Conservation (phyloP, 805 yeast species). For the Komagataella phaffii region DNA sequence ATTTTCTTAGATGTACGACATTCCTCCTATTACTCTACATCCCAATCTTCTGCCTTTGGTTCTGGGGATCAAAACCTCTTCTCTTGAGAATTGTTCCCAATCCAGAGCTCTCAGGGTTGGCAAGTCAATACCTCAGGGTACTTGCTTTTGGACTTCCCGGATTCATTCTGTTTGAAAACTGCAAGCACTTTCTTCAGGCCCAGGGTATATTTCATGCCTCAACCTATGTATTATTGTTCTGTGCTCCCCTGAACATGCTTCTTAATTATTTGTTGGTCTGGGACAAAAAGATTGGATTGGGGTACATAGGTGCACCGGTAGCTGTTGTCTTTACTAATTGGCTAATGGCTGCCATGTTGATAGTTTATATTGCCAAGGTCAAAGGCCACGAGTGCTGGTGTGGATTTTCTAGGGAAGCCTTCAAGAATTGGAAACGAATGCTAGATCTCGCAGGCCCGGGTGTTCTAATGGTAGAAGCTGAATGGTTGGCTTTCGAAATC, state of each 20-base stretch:
- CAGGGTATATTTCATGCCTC: conserved; percentile 76
- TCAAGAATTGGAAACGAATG: conserved; percentile 51
- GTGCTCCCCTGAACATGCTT: conserved; percentile 64
- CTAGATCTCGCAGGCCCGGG: conserved; percentile 58
- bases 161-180: conserved; percentile 46
- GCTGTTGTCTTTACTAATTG: conserved; percentile 62
- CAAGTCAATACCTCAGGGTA: conserved; percentile 42
- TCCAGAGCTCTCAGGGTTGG: conserved; percentile 30
- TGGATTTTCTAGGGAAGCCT: conserved; percentile 19
- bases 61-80: conserved; percentile 35
- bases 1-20: conserved; percentile 54
- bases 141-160: conserved; percentile 62
- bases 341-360: conserved; percentile 48
- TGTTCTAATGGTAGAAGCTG: conserved; percentile 64
- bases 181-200: conserved; percentile 61
- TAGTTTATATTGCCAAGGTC: conserved; percentile 27
- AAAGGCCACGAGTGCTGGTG: conserved; percentile 32
- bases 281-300: conserved; percentile 37
- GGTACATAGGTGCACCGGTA: conserved; percentile 68
- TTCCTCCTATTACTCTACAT: conserved; percentile 34
- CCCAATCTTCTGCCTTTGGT: conserved; percentile 52
- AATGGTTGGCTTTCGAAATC: conserved; percentile 68
- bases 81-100: conserved; percentile 22
- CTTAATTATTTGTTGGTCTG: conserved; percentile 62
- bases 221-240: conserved; percentile 51